Evolutionary conservation across 371 early-diverging fungal species (phyloP), one percentile per base, ranked within the genome.

Genomic region (Funneliformis caledonium): DNA sequence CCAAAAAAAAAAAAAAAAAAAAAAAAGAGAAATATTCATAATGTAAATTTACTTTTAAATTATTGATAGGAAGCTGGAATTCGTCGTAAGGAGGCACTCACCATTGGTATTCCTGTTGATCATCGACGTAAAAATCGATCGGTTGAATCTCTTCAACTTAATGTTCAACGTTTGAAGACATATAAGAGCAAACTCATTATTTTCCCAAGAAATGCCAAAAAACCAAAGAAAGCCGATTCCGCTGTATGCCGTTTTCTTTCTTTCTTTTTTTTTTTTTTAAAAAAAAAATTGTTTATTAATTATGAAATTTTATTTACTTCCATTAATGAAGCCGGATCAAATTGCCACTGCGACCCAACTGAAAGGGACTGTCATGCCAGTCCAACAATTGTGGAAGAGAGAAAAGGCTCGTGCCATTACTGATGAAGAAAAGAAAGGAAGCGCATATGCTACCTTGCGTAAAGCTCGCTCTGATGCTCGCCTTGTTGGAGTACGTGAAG

Each of bases 31-130:
- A 37, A 37, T 2, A 37, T 37, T 37, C 37, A 37, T 2, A 37
- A 37, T 37, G 3, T 37, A 37, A 37, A 37, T 37, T 37, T 37
- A 37, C 1, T 37, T 37, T 37, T 37, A 37, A 37, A 56, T 33
- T 70, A n/a, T 8, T 73, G 56, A 33, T 87, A 94, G 91, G 96
- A 91, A 84, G 99, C 99, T 84, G 99, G 99, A 82, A 88, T 99
- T 87, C 88, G 92, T 82, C 93, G 94, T 87, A 96, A 97, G 90
- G 92, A 97, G 88, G 99, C 99, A 81, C 95, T 92, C 83, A 90
- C 95, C 86, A 93, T 99, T 86, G 99, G 99, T 86, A 96, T 99
- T 87, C 91, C 99, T 64, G 98, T 99, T 81, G 99, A 99, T 90
- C 93, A 94, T 91, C 98, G 99, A 86, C 95, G 99, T 86, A 94